Evolutionary conservation across 768 basidiomycete species (phyloP).

Genomic region (Xerocomellus chrysenteron): DNA sequence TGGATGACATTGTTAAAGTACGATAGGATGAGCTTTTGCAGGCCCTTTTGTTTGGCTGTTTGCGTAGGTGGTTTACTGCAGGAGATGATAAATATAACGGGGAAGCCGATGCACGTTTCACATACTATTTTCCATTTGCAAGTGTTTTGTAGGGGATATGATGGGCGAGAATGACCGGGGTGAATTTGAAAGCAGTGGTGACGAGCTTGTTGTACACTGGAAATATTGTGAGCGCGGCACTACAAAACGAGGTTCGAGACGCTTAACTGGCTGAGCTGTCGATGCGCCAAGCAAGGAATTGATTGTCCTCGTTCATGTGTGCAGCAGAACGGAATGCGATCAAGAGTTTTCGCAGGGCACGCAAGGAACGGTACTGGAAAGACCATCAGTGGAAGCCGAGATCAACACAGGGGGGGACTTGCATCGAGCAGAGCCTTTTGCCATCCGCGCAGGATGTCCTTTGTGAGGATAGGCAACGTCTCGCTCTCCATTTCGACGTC

Average conservation of each 20-base stretch:
- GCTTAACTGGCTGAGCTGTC: constrained; percentile 57
- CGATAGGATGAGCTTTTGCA: constrained; percentile 85
- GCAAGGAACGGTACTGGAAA: constrained; percentile 78
- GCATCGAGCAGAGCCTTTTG: constrained; percentile 88
- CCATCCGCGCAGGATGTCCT: constrained; percentile 73
- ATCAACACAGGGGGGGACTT: constrained; percentile 15
- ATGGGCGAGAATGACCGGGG: constrained; percentile 83
- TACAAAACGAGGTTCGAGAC: background rate
- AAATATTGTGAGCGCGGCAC: background rate
- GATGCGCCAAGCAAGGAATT: constrained; percentile 81
- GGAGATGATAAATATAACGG: background rate
- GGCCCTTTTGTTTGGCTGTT: constrained; percentile 73
- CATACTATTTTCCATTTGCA: constrained; percentile 83
- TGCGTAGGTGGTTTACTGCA: constrained; percentile 83
- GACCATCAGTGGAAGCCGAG: background rate
- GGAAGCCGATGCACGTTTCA: constrained; percentile 4
- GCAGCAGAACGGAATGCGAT: constrained; percentile 91
- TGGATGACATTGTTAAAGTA: constrained; percentile 88
- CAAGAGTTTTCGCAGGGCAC: constrained; percentile 78
- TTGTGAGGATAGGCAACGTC: constrained; percentile 58
- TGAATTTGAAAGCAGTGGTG: constrained; percentile 82
- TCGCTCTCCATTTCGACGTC: constrained; percentile 43
- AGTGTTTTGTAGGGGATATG: constrained; percentile 87
- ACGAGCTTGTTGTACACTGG: constrained; percentile 95
- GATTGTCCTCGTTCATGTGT: constrained; percentile 84